Percentiles rank a stretch among this genome's conserved stretches.
Conservation (phyloP, 768 basidiomycete species). For the Tulasnella sp. region DNA sequence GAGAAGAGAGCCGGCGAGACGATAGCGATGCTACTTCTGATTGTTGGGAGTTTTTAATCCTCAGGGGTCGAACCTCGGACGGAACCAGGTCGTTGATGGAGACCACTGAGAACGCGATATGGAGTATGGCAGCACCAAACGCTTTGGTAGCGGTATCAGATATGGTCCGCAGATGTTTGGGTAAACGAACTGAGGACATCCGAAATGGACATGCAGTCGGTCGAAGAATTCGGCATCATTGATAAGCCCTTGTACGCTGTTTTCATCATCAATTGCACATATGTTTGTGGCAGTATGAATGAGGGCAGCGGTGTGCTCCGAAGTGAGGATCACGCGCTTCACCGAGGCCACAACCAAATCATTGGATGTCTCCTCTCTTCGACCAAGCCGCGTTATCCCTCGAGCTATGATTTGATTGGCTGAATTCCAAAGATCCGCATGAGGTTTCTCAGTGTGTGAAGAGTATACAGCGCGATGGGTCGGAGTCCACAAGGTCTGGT, state of each 20-base stretch:
- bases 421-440: background rate
- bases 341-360: background rate
- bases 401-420: background rate
- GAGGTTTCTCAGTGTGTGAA: too few species aligned
- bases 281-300: background rate
- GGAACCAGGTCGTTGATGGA: background rate
- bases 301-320: background rate
- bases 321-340: background rate
- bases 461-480: too few species aligned
- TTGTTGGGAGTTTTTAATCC: background rate
- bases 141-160: background rate
- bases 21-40: background rate
- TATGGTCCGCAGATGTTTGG: background rate
- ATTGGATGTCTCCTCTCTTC: background rate
- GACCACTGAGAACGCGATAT: background rate
- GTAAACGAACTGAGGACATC: background rate
- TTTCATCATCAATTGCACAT: background rate
- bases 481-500: too few species aligned
- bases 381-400: background rate
- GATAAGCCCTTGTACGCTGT: background rate
- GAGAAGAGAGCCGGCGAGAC: too few species aligned
- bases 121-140: background rate
- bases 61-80: background rate
- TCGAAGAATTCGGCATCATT: background rate
- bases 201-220: background rate